These are phyloP conservation scores for Aureobasidium lini DNA, from an alignment of 2,329 filamentous ascomycete genomes.

Conservation along the genomic window DNA sequence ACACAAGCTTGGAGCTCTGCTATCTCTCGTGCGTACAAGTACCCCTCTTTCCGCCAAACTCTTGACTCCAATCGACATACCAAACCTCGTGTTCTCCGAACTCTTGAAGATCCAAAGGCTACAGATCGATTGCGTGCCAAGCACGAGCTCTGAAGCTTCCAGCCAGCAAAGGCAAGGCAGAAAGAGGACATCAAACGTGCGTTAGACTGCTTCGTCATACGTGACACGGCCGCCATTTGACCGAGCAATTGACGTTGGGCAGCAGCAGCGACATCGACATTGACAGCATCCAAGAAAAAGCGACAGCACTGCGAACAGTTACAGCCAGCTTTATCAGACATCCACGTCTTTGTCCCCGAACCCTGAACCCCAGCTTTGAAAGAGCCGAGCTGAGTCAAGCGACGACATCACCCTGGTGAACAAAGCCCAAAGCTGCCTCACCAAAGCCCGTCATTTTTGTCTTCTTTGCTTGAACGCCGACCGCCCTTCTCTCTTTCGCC, in stretches of 20 bases:
- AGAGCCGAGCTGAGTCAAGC: slow-evolving; percentile 7
- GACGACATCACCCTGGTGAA: slow-evolving; percentile 11
- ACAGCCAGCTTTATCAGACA: background rate
- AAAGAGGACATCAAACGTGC: background rate
- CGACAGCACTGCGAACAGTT: background rate
- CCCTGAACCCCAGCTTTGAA: slow-evolving; percentile 1
- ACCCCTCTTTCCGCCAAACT: background rate
- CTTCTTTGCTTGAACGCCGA: background rate
- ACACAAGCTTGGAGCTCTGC: background rate
- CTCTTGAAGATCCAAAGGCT: background rate
- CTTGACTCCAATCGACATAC: background rate
- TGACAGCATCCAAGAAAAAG: background rate
- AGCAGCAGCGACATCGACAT: background rate
- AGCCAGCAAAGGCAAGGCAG: background rate
- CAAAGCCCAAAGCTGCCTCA: slow-evolving; percentile 1
- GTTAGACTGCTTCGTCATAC: slow-evolving; percentile 15
- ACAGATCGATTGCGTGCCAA: background rate
- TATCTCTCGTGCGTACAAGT: background rate
- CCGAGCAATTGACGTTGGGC: slow-evolving; percentile 8
- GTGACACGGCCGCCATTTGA: slow-evolving; percentile 3
- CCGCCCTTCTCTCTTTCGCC: background rate
- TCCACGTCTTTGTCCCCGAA: slow-evolving; percentile 4
- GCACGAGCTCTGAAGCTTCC: background rate
- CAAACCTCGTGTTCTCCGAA: background rate
- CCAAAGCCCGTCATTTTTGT: background rate